phyloP scores from a whole-genome alignment of 306 rosid genomes.

The Rubus parviflorus region DNA sequence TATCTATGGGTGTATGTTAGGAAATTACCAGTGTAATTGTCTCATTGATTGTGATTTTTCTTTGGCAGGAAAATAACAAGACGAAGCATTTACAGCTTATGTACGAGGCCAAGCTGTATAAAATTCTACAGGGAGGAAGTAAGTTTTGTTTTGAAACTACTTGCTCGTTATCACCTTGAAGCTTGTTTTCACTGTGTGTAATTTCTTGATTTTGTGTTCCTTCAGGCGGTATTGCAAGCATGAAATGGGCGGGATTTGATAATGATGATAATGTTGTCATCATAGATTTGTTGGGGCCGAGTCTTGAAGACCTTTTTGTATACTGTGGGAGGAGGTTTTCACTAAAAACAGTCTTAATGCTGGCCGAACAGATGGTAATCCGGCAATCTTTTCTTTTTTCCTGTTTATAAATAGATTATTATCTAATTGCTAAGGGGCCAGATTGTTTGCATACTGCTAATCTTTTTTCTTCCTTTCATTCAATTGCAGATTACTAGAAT shows the following conservation, averaged over 20 bases:
- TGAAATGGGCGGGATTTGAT: slow-evolving; percentile 37
- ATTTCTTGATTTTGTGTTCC: background rate
- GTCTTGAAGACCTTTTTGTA: slow-evolving; percentile 39
- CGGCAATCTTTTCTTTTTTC: background rate
- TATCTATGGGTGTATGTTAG: background rate
- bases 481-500: slow-evolving; percentile 53
- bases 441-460: background rate
- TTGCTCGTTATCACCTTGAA: background rate
- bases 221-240: slow-evolving; percentile 23
- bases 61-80: slow-evolving; percentile 53
- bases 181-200: background rate
- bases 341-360: slow-evolving; percentile 37
- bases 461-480: background rate
- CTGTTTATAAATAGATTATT: background rate
- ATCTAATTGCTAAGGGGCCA: background rate
- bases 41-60: background rate
- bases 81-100: slow-evolving; percentile 67
- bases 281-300: slow-evolving; percentile 40
- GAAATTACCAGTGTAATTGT: background rate
- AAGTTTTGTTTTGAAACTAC: background rate
- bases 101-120: slow-evolving; percentile 67
- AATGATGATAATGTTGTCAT: slow-evolving; percentile 36
- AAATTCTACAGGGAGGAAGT: slow-evolving; percentile 63
- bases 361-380: slow-evolving; percentile 44
- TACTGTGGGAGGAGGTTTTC: slow-evolving; percentile 41